Percentiles rank a stretch among this genome's conserved stretches.
phyloP scores from a whole-genome alignment of 192 early-diverging fungal genomes.

The Backusella psychrophila region DNA sequence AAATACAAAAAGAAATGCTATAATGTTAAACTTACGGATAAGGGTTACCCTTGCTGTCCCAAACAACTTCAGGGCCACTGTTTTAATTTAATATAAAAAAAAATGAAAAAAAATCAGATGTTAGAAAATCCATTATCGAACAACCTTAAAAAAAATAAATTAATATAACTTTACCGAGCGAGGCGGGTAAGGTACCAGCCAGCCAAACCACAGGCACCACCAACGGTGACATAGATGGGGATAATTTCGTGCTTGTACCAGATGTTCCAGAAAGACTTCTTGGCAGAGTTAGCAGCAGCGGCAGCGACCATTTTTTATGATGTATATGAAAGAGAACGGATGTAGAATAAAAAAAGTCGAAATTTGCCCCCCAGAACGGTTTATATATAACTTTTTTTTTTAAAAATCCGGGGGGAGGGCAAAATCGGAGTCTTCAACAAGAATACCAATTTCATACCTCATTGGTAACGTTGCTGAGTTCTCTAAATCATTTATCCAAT shows the following conservation, averaged over 20 bases:
- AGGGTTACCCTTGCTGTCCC: constrained; percentile 46
- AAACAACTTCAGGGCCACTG: constrained; percentile 56
- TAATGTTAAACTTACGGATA: constrained; percentile 31
- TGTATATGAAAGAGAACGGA: constrained; percentile 15
- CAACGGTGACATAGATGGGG: constrained; percentile 52
- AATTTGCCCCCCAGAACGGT: not conserved
- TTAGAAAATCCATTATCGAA: not conserved
- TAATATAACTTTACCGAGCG: constrained; percentile 37
- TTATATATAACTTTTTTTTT: not conserved
- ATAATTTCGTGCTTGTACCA: constrained; percentile 59
- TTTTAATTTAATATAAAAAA: constrained; percentile 8
- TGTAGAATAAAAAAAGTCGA: not conserved
- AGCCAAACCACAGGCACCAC: constrained; percentile 47
- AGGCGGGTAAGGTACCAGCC: constrained; percentile 56
- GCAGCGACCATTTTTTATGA: constrained; percentile 42
- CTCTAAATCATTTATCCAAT: not conserved
- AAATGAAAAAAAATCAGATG: not conserved
- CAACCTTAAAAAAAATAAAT: constrained; percentile 7
- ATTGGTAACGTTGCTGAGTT: constrained; percentile 5
- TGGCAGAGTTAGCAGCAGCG: constrained; percentile 48
- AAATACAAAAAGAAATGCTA: not conserved
- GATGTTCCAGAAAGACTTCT: constrained; percentile 50
- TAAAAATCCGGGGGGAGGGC: not conserved
- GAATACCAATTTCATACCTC: not conserved
- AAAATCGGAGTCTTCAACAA: not conserved